phyloP scores from a whole-genome alignment of 345 rosid genomes.

The Ceriops zippeliana region DNA sequence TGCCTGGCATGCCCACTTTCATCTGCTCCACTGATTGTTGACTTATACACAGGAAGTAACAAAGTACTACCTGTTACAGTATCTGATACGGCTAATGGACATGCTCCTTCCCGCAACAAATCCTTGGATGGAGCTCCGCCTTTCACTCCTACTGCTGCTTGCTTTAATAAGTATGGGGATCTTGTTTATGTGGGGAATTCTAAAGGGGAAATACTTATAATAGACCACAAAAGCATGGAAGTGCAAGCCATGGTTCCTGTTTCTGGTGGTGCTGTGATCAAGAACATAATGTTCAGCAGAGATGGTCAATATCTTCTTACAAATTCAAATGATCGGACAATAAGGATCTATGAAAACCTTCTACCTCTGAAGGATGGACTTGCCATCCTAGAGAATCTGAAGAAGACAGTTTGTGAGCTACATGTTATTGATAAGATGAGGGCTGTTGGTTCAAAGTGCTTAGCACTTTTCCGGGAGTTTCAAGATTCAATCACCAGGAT shows the following conservation, averaged over 20 bases:
- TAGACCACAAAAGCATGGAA: slow-evolving; percentile 62
- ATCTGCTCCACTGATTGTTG: slow-evolving; percentile 90
- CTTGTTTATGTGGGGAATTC: slow-evolving; percentile 91
- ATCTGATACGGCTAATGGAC: slow-evolving; percentile 55
- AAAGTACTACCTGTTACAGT: slow-evolving; percentile 64
- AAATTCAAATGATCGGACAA: slow-evolving; percentile 88
- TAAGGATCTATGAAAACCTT: slow-evolving; percentile 91
- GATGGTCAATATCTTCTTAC: slow-evolving; percentile 87
- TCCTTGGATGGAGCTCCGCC: slow-evolving; percentile 55
- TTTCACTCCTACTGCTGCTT: slow-evolving; percentile 84
- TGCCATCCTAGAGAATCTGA: slow-evolving; percentile 40
- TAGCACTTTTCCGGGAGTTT: slow-evolving; percentile 81
- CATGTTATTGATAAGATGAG: slow-evolving; percentile 71
- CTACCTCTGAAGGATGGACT: slow-evolving; percentile 69
- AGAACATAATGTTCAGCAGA: slow-evolving; percentile 85
- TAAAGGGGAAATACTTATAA: slow-evolving; percentile 87
- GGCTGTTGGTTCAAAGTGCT: slow-evolving; percentile 72
- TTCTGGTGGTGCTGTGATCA: slow-evolving; percentile 67
- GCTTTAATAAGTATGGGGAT: slow-evolving; percentile 94
- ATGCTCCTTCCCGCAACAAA: slow-evolving; percentile 65
- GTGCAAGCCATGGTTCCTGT: slow-evolving; percentile 67
- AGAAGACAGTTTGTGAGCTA: slow-evolving; percentile 42
- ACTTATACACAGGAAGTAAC: slow-evolving; percentile 59
- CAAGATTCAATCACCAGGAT: slow-evolving; percentile 93
- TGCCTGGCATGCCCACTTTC: slow-evolving; percentile 93